A percentile compares a stretch with the other conserved stretches of the same genome.
Evolutionary conservation across 768 basidiomycete genomes (phyloP).

Genomic region (Suillus clintonianus): DNA sequence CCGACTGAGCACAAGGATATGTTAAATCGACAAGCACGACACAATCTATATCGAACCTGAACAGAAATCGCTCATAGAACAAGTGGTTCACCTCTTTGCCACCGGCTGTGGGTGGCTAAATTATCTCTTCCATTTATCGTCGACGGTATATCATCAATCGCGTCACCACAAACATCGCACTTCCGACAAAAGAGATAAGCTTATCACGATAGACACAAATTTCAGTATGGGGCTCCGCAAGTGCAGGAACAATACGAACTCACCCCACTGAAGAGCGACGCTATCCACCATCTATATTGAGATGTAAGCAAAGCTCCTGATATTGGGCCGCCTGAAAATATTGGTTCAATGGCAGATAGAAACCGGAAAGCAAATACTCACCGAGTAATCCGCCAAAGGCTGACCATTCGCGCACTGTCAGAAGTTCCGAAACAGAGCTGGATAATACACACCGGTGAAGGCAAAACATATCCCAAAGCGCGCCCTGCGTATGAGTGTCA

Average conservation of each 20-base stretch:
- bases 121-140: background rate
- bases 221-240: background rate
- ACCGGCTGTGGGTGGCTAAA: background rate
- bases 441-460: conserved; percentile 36
- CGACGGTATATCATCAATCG: background rate
- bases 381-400: conserved; percentile 24
- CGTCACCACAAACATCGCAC: background rate
- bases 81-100: background rate
- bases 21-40: background rate
- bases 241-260: background rate
- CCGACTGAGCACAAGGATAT: background rate
- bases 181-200: background rate
- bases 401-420: background rate
- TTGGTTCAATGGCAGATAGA: conserved; percentile 2
- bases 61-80: background rate
- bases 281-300: conserved; percentile 57
- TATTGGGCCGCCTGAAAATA: conserved; percentile 50
- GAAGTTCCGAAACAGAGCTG: background rate
- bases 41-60: background rate
- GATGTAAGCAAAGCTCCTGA: conserved; percentile 54
- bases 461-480: conserved; percentile 54
- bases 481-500: conserved; percentile 14
- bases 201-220: background rate
- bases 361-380: conserved; percentile 7
- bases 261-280: conserved; percentile 53